A percentile compares a stretch with the other conserved stretches of the same genome.
phyloP scores from a whole-genome alignment of 805 yeast species.

The Candida adriatica region DNA sequence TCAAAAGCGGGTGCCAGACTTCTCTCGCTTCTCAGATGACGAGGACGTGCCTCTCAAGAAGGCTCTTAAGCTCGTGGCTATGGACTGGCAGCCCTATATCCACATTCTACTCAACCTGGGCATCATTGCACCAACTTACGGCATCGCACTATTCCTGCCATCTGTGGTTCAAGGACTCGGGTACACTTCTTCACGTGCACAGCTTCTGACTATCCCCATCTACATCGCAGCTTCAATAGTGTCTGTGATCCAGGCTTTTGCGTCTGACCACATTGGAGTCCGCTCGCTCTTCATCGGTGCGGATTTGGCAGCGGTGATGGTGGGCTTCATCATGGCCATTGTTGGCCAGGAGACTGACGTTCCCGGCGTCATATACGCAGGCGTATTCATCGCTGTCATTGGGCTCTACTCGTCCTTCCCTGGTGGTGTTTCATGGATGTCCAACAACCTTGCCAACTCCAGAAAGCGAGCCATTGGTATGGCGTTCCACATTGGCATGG shows the following conservation, averaged over 20 bases:
- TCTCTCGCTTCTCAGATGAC: constrained; percentile 8
- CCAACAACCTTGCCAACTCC: constrained; percentile 30
- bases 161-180: constrained; percentile 13
- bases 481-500: constrained; percentile 34
- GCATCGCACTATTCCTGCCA: constrained; percentile 14
- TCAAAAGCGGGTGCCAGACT: constrained; percentile 7
- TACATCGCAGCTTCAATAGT: constrained; percentile 9
- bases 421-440: constrained; percentile 30
- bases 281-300: constrained; percentile 26
- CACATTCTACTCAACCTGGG: constrained; percentile 12
- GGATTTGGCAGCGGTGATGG: constrained; percentile 25
- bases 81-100: constrained; percentile 9
- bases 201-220: constrained; percentile 15
- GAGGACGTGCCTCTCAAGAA: constrained; percentile 10
- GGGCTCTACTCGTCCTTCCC: constrained; percentile 30
- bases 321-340: constrained; percentile 28
- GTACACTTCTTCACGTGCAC: constrained; percentile 24
- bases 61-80: constrained; percentile 8
- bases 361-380: constrained; percentile 23
- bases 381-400: constrained; percentile 26
- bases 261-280: constrained; percentile 18
- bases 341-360: constrained; percentile 25
- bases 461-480: constrained; percentile 33
- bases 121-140: constrained; percentile 14
- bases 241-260: constrained; percentile 12